Conservation (phyloP, 192 early-diverging fungal genomes). For the Backusella australiensis region DNA sequence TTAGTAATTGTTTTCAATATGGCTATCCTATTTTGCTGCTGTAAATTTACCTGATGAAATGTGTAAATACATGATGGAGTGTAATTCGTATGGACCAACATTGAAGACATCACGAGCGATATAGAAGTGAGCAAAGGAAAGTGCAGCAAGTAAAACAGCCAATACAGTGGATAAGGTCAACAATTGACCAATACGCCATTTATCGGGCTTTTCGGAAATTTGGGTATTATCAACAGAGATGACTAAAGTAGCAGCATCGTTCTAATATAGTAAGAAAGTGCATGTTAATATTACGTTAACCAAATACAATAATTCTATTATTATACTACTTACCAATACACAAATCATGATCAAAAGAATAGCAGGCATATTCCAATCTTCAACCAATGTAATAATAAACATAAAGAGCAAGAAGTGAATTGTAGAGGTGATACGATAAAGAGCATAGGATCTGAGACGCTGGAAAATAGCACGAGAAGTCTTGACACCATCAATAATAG, state of each 20-base stretch:
- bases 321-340: slow-evolving; percentile 52
- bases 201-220: slow-evolving; percentile 85
- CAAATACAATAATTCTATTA: neutral
- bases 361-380: slow-evolving; percentile 80
- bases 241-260: slow-evolving; percentile 87
- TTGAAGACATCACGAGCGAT: slow-evolving; percentile 64
- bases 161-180: slow-evolving; percentile 78
- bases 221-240: slow-evolving; percentile 91
- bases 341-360: slow-evolving; percentile 82
- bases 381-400: slow-evolving; percentile 81
- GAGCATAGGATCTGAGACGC: slow-evolving; percentile 83
- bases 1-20: neutral
- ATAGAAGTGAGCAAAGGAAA: slow-evolving; percentile 85
- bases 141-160: slow-evolving; percentile 68
- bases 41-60: slow-evolving; percentile 62
- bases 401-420: slow-evolving; percentile 94
- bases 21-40: too few relatives aligned
- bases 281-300: neutral
- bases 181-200: slow-evolving; percentile 91
- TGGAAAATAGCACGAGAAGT: slow-evolving; percentile 90
- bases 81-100: slow-evolving; percentile 44
- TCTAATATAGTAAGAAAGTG: slow-evolving; percentile 28
- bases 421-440: slow-evolving; percentile 93
- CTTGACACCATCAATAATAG: slow-evolving; percentile 85
- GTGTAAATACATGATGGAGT: slow-evolving; percentile 93